Conservation (phyloP, 164 flowering plant genomes). For the Taxillus chinensis region DNA sequence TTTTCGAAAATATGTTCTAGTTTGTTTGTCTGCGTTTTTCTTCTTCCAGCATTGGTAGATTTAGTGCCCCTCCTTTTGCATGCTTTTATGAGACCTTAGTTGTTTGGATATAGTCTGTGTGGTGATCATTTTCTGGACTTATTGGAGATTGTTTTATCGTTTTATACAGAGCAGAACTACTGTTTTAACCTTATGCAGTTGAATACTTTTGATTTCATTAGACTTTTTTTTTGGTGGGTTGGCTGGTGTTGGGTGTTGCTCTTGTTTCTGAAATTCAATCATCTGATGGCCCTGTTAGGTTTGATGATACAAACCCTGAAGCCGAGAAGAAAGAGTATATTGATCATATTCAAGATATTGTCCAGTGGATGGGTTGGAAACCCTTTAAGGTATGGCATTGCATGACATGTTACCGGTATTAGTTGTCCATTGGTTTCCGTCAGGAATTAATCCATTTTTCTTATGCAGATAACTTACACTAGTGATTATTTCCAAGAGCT, state of each 20-base stretch:
- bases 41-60: too few relatives aligned
- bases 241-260: neutral
- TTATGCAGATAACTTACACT: slow-evolving; percentile 78
- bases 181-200: too few relatives aligned
- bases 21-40: too few relatives aligned
- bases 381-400: slow-evolving; percentile 66
- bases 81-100: too few relatives aligned
- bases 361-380: slow-evolving; percentile 95
- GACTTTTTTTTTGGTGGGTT: too few relatives aligned
- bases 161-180: too few relatives aligned
- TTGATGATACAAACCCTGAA: slow-evolving; percentile 96
- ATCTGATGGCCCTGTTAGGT: slow-evolving; percentile 30
- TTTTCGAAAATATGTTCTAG: too few relatives aligned
- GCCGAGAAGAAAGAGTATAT: slow-evolving; percentile 98
- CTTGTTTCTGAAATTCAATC: neutral
- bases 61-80: too few relatives aligned
- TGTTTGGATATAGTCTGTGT: too few relatives aligned
- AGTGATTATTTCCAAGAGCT: slow-evolving; percentile 94
- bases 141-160: too few relatives aligned
- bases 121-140: too few relatives aligned
- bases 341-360: slow-evolving; percentile 91
- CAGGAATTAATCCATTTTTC: slow-evolving; percentile 4
- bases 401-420: neutral
- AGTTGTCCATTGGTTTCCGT: neutral
- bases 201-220: too few relatives aligned